Conservation (phyloP, 495 filamentous ascomycete genomes). For the Podospora appendiculata region DNA sequence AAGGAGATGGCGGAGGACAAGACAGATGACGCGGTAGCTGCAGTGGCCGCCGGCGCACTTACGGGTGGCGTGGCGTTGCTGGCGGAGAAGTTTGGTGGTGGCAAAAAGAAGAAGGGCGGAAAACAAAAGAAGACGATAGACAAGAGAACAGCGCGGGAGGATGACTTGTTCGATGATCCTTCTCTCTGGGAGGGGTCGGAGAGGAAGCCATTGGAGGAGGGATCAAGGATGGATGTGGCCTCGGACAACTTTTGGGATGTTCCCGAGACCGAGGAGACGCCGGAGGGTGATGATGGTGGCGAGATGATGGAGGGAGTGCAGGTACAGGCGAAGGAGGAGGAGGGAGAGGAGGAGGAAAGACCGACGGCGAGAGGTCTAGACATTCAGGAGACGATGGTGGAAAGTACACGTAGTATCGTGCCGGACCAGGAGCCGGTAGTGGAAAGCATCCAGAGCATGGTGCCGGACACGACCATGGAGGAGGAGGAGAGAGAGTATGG, state of each 20-base stretch:
- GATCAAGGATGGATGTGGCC: slow-evolving; percentile 8
- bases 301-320: neutral
- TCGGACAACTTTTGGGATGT: slow-evolving; percentile 10
- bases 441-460: neutral
- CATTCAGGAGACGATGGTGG: neutral
- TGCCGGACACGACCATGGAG: neutral
- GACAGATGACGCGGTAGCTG: slow-evolving; percentile 5
- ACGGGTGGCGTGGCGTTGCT: slow-evolving; percentile 18
- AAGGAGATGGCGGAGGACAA: slow-evolving; percentile 5
- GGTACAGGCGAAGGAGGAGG: neutral
- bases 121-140: slow-evolving; percentile 18
- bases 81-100: slow-evolving; percentile 20
- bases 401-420: neutral
- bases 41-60: slow-evolving; percentile 13
- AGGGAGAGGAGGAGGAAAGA: neutral
- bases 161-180: slow-evolving; percentile 38
- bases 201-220: slow-evolving; percentile 22
- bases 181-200: slow-evolving; percentile 50
- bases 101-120: slow-evolving; percentile 15
- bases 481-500: neutral
- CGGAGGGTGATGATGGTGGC: no score
- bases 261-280: neutral
- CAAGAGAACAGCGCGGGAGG: slow-evolving; percentile 21
- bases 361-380: neutral
- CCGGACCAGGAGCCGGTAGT: neutral